These are phyloP conservation scores for Rhodamnia argentea DNA, from an alignment of 345 rosid genomes.

Conservation along the genomic window DNA sequence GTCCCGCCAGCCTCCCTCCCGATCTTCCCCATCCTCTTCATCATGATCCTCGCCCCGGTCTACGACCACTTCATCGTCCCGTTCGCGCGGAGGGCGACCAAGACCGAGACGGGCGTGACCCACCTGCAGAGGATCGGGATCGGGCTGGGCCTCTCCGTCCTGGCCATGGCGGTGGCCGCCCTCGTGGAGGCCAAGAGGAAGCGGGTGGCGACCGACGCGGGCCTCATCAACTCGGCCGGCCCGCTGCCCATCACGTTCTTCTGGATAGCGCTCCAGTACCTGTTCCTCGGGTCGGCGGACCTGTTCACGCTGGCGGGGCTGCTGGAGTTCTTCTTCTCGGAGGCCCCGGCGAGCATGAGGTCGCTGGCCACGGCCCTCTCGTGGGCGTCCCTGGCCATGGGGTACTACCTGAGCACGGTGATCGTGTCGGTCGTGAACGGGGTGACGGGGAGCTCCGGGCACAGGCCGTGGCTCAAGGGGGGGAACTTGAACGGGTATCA, in stretches of 20 bases:
- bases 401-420: constrained; percentile 21
- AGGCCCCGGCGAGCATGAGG: constrained; percentile 20
- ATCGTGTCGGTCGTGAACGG: constrained; percentile 15
- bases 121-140: constrained; percentile 21
- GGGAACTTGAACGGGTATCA: constrained; percentile 15
- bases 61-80: constrained; percentile 18
- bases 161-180: constrained; percentile 20
- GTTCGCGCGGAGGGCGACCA: constrained; percentile 2
- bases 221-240: not conserved
- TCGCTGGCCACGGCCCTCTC: constrained; percentile 17
- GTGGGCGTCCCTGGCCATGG: constrained; percentile 16
- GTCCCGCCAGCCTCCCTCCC: constrained; percentile 23
- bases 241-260: constrained; percentile 15
- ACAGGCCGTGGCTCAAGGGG: constrained; percentile 19
- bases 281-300: constrained; percentile 16
- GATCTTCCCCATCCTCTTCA: constrained; percentile 13
- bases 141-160: constrained; percentile 11
- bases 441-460: constrained; percentile 6
- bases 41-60: constrained; percentile 7
- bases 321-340: constrained; percentile 24
- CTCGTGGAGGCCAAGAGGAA: constrained; percentile 14
- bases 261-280: constrained; percentile 20
- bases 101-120: constrained; percentile 15
- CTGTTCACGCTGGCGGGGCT: constrained; percentile 19
- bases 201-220: not conserved